Conservation (phyloP, 2,329 filamentous ascomycete genomes). For the Fusarium succisae region DNA sequence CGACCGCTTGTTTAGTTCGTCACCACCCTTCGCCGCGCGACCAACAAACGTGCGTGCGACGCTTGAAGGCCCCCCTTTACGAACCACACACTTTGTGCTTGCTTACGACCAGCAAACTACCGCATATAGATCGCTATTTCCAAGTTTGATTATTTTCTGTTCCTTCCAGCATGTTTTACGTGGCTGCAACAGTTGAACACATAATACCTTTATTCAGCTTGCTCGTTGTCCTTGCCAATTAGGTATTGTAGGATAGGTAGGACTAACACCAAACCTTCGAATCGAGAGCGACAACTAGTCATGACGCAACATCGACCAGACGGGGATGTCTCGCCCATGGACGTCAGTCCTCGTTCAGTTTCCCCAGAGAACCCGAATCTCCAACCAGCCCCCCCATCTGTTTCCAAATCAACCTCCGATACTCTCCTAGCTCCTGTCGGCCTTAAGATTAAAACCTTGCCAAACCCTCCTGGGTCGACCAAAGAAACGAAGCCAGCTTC, state of each 20-base stretch:
- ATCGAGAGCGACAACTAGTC: slow-evolving; percentile 16
- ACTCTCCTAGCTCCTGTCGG: slow-evolving; percentile 32
- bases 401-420: slow-evolving; percentile 31
- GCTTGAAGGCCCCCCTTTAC: slow-evolving; percentile 30
- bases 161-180: slow-evolving; percentile 38
- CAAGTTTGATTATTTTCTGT: background rate
- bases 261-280: slow-evolving; percentile 3
- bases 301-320: slow-evolving; percentile 39
- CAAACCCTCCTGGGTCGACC: slow-evolving; percentile 4
- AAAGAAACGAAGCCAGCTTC: slow-evolving; percentile 18
- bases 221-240: slow-evolving; percentile 11
- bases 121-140: background rate
- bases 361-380: slow-evolving; percentile 34
- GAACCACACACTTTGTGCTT: slow-evolving; percentile 9
- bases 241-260: slow-evolving; percentile 19
- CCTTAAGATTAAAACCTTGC: slow-evolving; percentile 18
- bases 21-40: slow-evolving; percentile 20
- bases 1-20: slow-evolving; percentile 29
- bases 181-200: slow-evolving; percentile 23
- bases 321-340: slow-evolving; percentile 34
- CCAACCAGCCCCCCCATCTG: slow-evolving; percentile 17
- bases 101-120: background rate
- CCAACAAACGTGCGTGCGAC: slow-evolving; percentile 25
- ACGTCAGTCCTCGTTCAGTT: slow-evolving; percentile 29
- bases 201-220: slow-evolving; percentile 10